Conservation (phyloP, 1,139 yeast species). For the Sugiyamaella castrensis region DNA sequence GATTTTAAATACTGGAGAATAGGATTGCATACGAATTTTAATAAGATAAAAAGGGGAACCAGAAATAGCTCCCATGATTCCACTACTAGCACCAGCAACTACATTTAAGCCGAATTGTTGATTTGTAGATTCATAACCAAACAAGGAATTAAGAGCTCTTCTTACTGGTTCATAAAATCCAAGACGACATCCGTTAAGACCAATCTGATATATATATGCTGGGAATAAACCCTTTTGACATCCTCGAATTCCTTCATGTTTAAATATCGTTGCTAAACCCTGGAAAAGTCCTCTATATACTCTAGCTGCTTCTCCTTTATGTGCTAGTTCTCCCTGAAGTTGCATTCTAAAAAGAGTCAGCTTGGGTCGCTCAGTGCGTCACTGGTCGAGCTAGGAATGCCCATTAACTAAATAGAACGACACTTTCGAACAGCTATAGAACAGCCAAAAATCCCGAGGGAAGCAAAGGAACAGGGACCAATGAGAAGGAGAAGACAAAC, state of each 20-base stretch:
- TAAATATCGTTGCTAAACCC: slow-evolving; percentile 70
- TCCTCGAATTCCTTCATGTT: slow-evolving; percentile 82
- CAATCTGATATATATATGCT: slow-evolving; percentile 76
- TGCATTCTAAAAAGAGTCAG: slow-evolving; percentile 63
- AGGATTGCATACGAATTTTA: slow-evolving; percentile 96
- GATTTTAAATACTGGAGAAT: slow-evolving; percentile 60
- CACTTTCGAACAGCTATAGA: too few species aligned
- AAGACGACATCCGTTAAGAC: slow-evolving; percentile 87
- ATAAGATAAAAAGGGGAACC: slow-evolving; percentile 91
- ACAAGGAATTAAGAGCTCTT: slow-evolving; percentile 50
- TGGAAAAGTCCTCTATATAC: slow-evolving; percentile 81
- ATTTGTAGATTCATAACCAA: slow-evolving; percentile 52
- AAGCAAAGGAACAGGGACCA: too few species aligned
- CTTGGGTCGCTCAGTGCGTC: background rate
- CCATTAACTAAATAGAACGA: background rate
- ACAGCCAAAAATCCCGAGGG: too few species aligned
- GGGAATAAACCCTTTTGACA: slow-evolving; percentile 74
- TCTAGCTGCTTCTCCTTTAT: slow-evolving; percentile 50
- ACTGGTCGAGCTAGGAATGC: background rate
- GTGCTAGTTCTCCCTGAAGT: slow-evolving; percentile 83
- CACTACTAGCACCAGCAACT: slow-evolving; percentile 78
- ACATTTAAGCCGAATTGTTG: slow-evolving; percentile 58
- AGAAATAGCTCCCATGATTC: slow-evolving; percentile 81
- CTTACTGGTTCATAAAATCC: slow-evolving; percentile 93
- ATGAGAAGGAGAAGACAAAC: too few species aligned